Percentiles rank a stretch among this genome's conserved stretches.
Conservation (phyloP, 176 grass and related monocot species). For the Dendrocalamus sinicus region DNA sequence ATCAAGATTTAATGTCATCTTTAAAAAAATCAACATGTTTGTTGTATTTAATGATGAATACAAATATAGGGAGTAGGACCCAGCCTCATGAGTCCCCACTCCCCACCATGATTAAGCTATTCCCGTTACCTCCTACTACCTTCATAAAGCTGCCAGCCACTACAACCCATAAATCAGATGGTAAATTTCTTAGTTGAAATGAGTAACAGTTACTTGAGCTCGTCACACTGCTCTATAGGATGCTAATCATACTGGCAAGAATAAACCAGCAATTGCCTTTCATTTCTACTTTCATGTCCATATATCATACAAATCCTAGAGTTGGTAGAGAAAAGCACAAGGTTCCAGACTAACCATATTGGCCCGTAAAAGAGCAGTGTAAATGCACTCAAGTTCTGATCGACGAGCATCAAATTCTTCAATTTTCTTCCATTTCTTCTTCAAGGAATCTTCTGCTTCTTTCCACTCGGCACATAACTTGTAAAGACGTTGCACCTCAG, state of each 20-base stretch:
- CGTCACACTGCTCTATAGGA: neutral
- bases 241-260: slow-evolving; percentile 31
- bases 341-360: slow-evolving; percentile 69
- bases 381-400: slow-evolving; percentile 92
- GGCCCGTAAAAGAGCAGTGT: slow-evolving; percentile 77
- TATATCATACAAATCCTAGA: slow-evolving; percentile 9
- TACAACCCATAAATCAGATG: slow-evolving; percentile 28
- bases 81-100: slow-evolving; percentile 11
- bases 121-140: slow-evolving; percentile 31
- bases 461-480: slow-evolving; percentile 96
- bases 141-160: slow-evolving; percentile 20
- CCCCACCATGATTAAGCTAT: slow-evolving; percentile 14
- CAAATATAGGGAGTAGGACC: slow-evolving; percentile 12
- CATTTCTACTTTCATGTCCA: neutral
- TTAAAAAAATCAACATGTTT: slow-evolving; percentile 23
- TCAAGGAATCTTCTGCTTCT: slow-evolving; percentile 97
- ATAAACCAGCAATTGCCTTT: slow-evolving; percentile 8
- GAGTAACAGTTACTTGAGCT: neutral
- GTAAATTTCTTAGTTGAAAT: slow-evolving; percentile 14
- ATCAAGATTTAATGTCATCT: slow-evolving; percentile 16
- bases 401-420: slow-evolving; percentile 92
- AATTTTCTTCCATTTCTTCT: slow-evolving; percentile 99
- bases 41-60: slow-evolving; percentile 4
- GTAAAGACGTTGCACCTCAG: slow-evolving; percentile 86
- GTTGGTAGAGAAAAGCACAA: slow-evolving; percentile 28